phyloP scores from a whole-genome alignment of 2,329 filamentous ascomycete genomes.

The Colletotrichum lentis region DNA sequence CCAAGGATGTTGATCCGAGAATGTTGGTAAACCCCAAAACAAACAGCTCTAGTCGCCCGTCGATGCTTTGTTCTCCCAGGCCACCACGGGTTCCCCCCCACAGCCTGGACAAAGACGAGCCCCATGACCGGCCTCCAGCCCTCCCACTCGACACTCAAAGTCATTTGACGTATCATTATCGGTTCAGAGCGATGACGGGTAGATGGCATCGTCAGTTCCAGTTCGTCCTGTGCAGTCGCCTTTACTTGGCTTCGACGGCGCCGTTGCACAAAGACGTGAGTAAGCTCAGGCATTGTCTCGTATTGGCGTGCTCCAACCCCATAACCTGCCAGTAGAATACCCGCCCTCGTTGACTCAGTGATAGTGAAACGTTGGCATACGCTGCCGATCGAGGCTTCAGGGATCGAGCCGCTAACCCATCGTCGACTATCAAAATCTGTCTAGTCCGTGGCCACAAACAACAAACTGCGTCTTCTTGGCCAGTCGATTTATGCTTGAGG shows the following conservation, averaged over 20 bases:
- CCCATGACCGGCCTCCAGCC: neutral
- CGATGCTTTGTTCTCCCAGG: conserved; percentile 10
- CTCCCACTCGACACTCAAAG: neutral
- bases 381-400: neutral
- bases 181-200: neutral
- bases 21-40: neutral
- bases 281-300: neutral
- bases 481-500: neutral
- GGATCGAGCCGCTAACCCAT: neutral
- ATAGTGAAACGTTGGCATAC: neutral
- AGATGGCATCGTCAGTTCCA: neutral
- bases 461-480: neutral
- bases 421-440: neutral
- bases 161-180: neutral
- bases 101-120: neutral
- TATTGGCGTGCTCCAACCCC: neutral
- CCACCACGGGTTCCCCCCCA: neutral
- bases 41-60: neutral
- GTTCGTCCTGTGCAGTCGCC: neutral
- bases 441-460: neutral
- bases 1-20: conserved; percentile 10
- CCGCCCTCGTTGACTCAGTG: too few relatives aligned
- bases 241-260: neutral
- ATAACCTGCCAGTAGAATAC: neutral
- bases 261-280: neutral